Evolutionary conservation across 805 yeast genomes (phyloP), one percentile per base, ranked within the genome.

Genomic region (Starmera caribaea): DNA sequence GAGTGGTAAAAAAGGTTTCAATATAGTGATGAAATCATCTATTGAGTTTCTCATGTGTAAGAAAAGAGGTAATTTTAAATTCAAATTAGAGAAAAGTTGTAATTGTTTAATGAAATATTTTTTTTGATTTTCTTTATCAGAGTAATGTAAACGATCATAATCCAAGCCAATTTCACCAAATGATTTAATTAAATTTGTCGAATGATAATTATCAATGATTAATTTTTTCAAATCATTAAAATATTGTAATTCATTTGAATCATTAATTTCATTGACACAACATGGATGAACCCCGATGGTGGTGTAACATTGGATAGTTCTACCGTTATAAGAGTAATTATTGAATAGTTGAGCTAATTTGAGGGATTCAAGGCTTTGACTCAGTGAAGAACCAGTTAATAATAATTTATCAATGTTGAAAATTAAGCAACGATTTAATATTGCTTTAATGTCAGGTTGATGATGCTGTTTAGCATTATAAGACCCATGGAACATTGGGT

Each of bases 241-340:
- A 48, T 79, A 79, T 3, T 50, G 50, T 16, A 53, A 42, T 32
- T 59, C 58, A 30, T 58, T 59, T 4, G 45, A 46, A 11, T 51
- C 50, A 3, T 48, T 51, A 45, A 78, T 72, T 48, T 69, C 89
- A 53, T 57, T 58, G 0, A 88, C 95, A 14, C 81, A 68, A 59
- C 98, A 90, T 0, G 99, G 99, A 63, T 92, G 99, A 2, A 90
- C 94, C 11, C 99, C 98, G 2, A 79, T 89, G 0, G 98, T 92
- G 17, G 83, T 75, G 44, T 63, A 72, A 27, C 79, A 55, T 21
- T 21, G 26, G 2, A 21, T 21, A 7, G 6, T 3, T 21, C 8
- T 21, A 7, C 26, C 26, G 6, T 21, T 7, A 21, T 21, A 21
- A 21, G 26, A 21, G 13, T 45, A 50, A 9, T 51, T 54, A 4